Evolutionary conservation across 2,329 filamentous ascomycete genomes (phyloP).

Genomic region (Trichoderma arundinaceum): DNA sequence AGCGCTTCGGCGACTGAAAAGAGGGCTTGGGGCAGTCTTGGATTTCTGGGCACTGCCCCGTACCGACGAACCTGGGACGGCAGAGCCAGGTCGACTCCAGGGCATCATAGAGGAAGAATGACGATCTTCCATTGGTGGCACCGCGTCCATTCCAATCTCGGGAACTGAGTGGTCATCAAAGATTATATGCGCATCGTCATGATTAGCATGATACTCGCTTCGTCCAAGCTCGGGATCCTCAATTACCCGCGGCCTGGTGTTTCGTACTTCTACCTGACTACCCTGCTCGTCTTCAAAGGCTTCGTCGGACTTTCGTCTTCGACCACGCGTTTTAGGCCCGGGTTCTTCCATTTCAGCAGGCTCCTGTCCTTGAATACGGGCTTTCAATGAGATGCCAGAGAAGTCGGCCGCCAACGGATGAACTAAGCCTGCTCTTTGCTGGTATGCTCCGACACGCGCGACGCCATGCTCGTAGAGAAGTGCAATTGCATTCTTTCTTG

Average conservation of each 20-base stretch:
- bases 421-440: constrained; percentile 39
- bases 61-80: constrained; percentile 54
- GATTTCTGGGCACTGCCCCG: constrained; percentile 49
- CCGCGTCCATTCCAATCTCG: constrained; percentile 74
- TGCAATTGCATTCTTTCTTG: constrained; percentile 46
- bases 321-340: constrained; percentile 37
- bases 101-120: constrained; percentile 59
- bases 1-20: constrained; percentile 46
- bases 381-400: constrained; percentile 53
- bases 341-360: constrained; percentile 34
- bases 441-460: constrained; percentile 40
- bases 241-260: constrained; percentile 47
- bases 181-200: constrained; percentile 41
- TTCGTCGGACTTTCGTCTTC: constrained; percentile 52
- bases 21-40: constrained; percentile 45
- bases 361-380: constrained; percentile 39
- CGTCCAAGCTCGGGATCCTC: constrained; percentile 41
- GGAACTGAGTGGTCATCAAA: constrained; percentile 53
- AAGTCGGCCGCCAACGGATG: constrained; percentile 53
- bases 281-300: constrained; percentile 50
- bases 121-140: constrained; percentile 69
- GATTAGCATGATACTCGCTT: constrained; percentile 36
- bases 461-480: constrained; percentile 46
- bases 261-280: constrained; percentile 38
- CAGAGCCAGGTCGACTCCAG: constrained; percentile 57